phyloP scores from a whole-genome alignment of 306 rosid genomes.

The Pachyrhizus erosus region DNA sequence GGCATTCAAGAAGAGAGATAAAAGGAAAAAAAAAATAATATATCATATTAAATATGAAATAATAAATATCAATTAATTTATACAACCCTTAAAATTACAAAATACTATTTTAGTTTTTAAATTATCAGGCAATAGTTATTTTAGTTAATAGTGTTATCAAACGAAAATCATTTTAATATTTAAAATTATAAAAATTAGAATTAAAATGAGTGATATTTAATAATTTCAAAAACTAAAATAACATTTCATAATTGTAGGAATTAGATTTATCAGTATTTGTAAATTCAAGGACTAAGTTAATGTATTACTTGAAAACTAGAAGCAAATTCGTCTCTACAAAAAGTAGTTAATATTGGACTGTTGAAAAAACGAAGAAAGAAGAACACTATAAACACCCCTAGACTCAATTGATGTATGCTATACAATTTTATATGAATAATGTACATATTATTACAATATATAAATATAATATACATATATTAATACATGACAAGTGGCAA shows the following conservation, averaged over 20 bases:
- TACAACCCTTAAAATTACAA: no score
- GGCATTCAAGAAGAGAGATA: no score
- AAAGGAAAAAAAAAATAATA: no score
- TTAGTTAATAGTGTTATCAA: no score
- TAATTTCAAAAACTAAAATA: no score
- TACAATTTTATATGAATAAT: constrained; percentile 24
- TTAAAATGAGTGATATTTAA: no score
- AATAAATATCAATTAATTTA: no score
- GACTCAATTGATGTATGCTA: constrained; percentile 10
- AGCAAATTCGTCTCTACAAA: background rate
- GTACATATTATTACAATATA: constrained; percentile 27
- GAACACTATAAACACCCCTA: background rate
- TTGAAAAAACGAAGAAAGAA: background rate
- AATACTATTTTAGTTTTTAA: no score
- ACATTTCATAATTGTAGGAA: background rate
- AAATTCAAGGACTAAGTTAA: background rate
- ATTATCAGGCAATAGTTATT: no score
- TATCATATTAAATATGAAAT: no score
- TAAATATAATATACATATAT: constrained; percentile 18
- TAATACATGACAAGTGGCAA: constrained; percentile 30
- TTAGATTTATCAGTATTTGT: background rate
- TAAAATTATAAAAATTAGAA: no score
- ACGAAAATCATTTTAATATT: no score
- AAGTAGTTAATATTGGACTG: background rate
- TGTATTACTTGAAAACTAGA: background rate